A percentile compares a stretch with the other conserved stretches of the same genome.
Conservation (phyloP, 2,329 filamentous ascomycete genomes). For the Periconia sp. region DNA sequence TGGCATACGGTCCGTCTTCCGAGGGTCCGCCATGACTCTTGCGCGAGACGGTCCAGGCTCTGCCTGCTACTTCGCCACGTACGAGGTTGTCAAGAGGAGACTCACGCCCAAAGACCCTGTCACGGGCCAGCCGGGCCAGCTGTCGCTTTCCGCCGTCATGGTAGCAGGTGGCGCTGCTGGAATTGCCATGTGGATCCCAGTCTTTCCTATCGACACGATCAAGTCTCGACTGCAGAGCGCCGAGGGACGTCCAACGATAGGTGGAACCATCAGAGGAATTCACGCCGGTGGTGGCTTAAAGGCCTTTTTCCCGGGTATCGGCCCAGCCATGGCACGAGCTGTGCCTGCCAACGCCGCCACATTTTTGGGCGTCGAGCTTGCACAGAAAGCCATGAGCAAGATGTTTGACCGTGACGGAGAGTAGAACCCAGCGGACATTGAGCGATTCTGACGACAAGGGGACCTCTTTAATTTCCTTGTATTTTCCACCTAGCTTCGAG, state of each 20-base stretch:
- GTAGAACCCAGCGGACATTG: too few species aligned
- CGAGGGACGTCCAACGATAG: slow-evolving; percentile 81
- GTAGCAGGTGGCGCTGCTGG: slow-evolving; percentile 88
- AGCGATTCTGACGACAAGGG: too few species aligned
- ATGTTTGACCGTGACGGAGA: slow-evolving; percentile 60
- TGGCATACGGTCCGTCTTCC: slow-evolving; percentile 89
- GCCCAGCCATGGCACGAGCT: slow-evolving; percentile 87
- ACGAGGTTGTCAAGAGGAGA: slow-evolving; percentile 90
- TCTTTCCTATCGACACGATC: slow-evolving; percentile 96
- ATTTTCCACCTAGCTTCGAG: too few species aligned
- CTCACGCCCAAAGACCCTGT: slow-evolving; percentile 81
- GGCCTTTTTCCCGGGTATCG: slow-evolving; percentile 97
- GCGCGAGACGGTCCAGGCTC: slow-evolving; percentile 92
- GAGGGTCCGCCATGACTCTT: slow-evolving; percentile 86
- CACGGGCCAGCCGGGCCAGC: slow-evolving; percentile 74
- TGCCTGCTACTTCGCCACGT: slow-evolving; percentile 95
- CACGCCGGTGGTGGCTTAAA: slow-evolving; percentile 82
- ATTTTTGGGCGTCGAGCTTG: slow-evolving; percentile 84
- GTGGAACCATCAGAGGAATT: slow-evolving; percentile 79
- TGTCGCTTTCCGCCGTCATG: slow-evolving; percentile 83
- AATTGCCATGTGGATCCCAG: slow-evolving; percentile 98
- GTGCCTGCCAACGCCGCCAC: slow-evolving; percentile 97
- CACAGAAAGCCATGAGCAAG: slow-evolving; percentile 82
- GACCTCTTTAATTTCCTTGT: too few species aligned
- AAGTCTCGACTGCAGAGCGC: slow-evolving; percentile 94